phyloP scores from a whole-genome alignment of 2,329 filamentous ascomycete species.

The Sclerotinia trifoliorum region DNA sequence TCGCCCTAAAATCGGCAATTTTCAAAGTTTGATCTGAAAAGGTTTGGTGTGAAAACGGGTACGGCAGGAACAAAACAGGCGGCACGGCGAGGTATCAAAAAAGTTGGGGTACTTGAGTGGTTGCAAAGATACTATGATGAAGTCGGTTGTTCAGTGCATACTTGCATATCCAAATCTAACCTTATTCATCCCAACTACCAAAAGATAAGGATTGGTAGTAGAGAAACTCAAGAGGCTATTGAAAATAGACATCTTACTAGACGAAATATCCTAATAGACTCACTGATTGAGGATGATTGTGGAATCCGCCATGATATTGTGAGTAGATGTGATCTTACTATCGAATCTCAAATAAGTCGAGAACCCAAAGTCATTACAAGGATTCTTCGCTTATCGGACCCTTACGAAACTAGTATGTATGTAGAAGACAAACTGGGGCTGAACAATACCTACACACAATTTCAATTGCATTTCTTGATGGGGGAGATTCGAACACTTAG shows the following conservation, averaged over 20 bases:
- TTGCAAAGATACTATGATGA: constrained; percentile 1
- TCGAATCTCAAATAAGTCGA: not conserved
- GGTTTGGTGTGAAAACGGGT: not conserved
- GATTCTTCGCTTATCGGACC: not conserved
- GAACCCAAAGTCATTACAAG: not conserved
- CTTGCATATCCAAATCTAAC: not conserved
- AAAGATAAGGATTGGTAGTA: not conserved
- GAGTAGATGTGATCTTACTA: not conserved
- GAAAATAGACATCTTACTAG: not conserved
- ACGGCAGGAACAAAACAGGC: not conserved
- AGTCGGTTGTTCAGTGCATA: not conserved
- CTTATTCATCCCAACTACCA: not conserved
- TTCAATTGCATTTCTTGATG: not conserved
- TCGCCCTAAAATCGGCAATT: not conserved
- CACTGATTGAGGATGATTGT: not conserved
- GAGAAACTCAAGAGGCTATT: not conserved
- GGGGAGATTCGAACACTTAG: not conserved
- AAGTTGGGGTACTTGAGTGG: not conserved
- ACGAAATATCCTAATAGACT: not conserved
- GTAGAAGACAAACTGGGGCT: not conserved
- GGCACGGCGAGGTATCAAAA: not conserved
- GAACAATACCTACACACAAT: not conserved
- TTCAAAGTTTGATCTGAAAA: too few species aligned
- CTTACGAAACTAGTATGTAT: too few species aligned
- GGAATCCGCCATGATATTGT: not conserved